phyloP scores from a whole-genome alignment of 208 protist genomes.

The Leishmania major region DNA sequence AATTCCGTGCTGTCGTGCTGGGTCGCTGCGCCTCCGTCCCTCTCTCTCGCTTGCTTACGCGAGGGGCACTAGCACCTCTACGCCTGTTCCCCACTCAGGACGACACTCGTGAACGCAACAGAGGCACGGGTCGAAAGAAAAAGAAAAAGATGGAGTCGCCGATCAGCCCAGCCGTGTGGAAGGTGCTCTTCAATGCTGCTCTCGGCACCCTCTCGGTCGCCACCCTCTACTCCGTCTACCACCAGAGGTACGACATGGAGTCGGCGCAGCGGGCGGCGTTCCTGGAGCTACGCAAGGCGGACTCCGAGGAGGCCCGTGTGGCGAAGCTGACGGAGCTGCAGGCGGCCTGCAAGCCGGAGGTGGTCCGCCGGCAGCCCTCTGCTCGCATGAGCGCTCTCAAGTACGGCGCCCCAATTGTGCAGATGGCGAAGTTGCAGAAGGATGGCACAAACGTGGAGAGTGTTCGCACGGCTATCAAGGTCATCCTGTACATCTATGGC shows the following conservation, averaged over 20 bases:
- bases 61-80: not conserved
- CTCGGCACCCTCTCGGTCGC: conserved; percentile 51
- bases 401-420: conserved; percentile 51
- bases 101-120: not conserved
- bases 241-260: conserved; percentile 72
- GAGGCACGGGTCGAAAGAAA: not conserved
- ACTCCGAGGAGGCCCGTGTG: conserved; percentile 43
- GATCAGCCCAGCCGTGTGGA: conserved; percentile 76
- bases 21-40: not conserved
- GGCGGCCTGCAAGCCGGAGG: conserved; percentile 56
- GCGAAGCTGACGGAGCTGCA: conserved; percentile 53
- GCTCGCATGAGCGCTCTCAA: conserved; percentile 55
- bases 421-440: conserved; percentile 56
- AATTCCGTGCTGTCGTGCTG: not conserved
- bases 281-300: conserved; percentile 35
- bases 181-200: conserved; percentile 67
- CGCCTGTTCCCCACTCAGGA: too few relatives aligned
- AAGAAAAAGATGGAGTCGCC: conserved; percentile 75
- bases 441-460: conserved; percentile 70
- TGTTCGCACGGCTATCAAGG: conserved; percentile 53
- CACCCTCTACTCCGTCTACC: conserved; percentile 77
- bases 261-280: conserved; percentile 42
- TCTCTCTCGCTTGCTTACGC: not conserved
- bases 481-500: conserved; percentile 62
- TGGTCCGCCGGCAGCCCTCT: conserved; percentile 50